A percentile compares a stretch with the other conserved stretches of the same genome.
Conservation (phyloP, 176 grass and related monocot genomes). For the Leersia perrieri region DNA sequence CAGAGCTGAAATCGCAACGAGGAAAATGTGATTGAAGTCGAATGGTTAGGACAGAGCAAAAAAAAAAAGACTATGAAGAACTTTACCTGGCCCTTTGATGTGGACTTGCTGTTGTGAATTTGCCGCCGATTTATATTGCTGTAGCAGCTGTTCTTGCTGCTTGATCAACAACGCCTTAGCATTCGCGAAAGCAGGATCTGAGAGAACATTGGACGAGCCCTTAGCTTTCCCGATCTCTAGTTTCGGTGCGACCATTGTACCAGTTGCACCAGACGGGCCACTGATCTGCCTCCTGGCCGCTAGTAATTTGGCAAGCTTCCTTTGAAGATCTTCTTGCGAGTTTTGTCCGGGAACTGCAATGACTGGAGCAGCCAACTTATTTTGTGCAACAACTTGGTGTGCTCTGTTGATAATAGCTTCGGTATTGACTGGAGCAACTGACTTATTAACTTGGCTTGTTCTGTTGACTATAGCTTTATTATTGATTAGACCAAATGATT, state of each 20-base stretch:
- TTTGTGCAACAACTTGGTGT: not conserved
- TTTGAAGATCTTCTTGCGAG: constrained; percentile 4
- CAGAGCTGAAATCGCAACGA: constrained; percentile 36
- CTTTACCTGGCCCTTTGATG: constrained; percentile 54
- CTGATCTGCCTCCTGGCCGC: constrained; percentile 13
- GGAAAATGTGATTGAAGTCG: not conserved
- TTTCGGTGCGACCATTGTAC: constrained; percentile 22
- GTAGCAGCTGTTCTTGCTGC: constrained; percentile 44
- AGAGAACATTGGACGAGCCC: constrained; percentile 15
- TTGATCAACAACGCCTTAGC: constrained; percentile 30
- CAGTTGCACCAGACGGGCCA: not conserved
- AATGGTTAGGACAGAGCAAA: not conserved
- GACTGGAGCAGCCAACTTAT: not conserved
- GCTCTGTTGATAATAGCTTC: not conserved
- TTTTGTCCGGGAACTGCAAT: constrained; percentile 15
- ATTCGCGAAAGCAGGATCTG: constrained; percentile 16
- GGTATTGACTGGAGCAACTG: not conserved
- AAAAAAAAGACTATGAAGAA: constrained; percentile 2
- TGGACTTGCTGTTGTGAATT: constrained; percentile 21
- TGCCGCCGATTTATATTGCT: constrained; percentile 34
- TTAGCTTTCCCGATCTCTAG: constrained; percentile 39
- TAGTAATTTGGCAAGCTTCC: not conserved
- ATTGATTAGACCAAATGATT: not conserved
- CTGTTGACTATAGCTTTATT: not conserved
- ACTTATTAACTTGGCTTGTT: not conserved